Evolutionary conservation across 2,329 filamentous ascomycete species (phyloP), one percentile per base, ranked within the genome.

Genomic region (Diaporthe batatas): DNA sequence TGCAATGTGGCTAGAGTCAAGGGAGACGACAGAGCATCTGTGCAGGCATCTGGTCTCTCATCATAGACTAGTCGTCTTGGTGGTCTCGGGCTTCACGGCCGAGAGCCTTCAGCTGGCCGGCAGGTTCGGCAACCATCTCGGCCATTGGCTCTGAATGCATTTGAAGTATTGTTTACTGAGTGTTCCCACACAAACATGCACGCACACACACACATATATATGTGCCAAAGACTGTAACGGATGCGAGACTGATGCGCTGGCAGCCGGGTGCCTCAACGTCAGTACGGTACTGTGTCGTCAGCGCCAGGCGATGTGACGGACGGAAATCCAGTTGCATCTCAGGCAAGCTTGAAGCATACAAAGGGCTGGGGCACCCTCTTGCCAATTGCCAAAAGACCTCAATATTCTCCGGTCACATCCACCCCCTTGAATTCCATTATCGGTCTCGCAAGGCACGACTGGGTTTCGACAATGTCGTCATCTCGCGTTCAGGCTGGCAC

Each of bases 391-490:
- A 25, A 25, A 18, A n/a, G 21, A 36, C 8, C 25, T 36, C 44
- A 23, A 29, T 39, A 29, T 36, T 25, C 44, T 51, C 44, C 34
- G 8, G 34, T 25, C 21, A 16, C 29, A 12, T 36, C 14, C 32
- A 25, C 18, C 44, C n/a, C 18, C 25, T 34, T 10, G 6, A 32
- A 11, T 36, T 6, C 12, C 44, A 25, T 10, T 4, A 2, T 36
- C 16, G 62, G 14, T 14, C 29, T 36, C 32, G 16, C 6, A 51
- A 25, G 25, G 21, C 62, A 21, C 32, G 21, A 12, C 62, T 51
- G 21, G 44, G 29, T 5, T 23, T 34, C 32, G 16, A 11, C 29
- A 4, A 74, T 74, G 73, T 71, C 71, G 59, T 71, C 74, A 53
- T 47, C 69, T 23, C 58, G 58, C 32, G 2, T 54, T 34, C 49